Base-by-base conservation (phyloP, 108 stramenopile genomes). In the Fragilaria radians region DNA sequence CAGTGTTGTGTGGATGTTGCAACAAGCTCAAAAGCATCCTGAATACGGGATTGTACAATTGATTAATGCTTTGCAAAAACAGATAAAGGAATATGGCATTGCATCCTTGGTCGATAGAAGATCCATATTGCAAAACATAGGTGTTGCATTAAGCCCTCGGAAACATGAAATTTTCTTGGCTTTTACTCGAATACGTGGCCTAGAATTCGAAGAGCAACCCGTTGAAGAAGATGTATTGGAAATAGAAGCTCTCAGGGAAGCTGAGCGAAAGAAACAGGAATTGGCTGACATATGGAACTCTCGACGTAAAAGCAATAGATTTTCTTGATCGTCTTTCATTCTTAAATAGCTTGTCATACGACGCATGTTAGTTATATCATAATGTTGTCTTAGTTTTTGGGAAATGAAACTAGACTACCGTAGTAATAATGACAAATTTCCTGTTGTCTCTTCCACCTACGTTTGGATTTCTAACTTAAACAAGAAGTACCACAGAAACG, bases 131-230 rank as follows among this genome's bases (percentile, higher is more conserved):
- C 77, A 82, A 47, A 71, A 69, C 1, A 60, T 81, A 36, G 91
- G 91, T 7, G 73, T 51, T 61, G 70, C 76, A 19, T 78, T 68
- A 46, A 77, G 84, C 9, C 91, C 91, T 18, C 78, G 91, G 46
- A 66, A 64, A 21, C 82, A 82, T 52, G 91, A 93, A 67, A 72
- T 93, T 14, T 81, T 82, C 23, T 85, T 88, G 87, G 86, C 84
- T 0, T 55, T 93, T 14, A 83, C 82, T 22, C 77, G 91, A 25
- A 70, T 93, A 71, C 54, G 82, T 47, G 91, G 91, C 0, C 73
- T 93, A 48, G 32, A 52, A 36, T 62, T 93, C 46, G 87, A 89
- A 33, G 66, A 86, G 18, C 32, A 86, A 21, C 84, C 86, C 0
- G 68, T 68, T 9, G 65, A 61, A 25, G 77, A 66, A 24, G 75